These are phyloP conservation scores for Talaromyces sp. DNA, from an alignment of 2,329 filamentous ascomycete genomes.

Conservation along the genomic window DNA sequence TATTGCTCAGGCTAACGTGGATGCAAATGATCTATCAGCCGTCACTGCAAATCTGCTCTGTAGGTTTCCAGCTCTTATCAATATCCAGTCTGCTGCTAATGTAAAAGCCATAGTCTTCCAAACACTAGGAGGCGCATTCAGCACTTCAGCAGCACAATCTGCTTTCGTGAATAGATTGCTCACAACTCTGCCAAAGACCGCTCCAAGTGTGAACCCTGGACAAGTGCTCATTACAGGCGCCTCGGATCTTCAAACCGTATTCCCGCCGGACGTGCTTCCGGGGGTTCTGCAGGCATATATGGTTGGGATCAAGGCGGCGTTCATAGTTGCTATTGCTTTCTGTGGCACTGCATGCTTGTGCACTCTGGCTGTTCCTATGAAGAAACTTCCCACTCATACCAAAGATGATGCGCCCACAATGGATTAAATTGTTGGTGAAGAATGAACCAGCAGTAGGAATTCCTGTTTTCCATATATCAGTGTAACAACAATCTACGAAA, in stretches of 20 bases:
- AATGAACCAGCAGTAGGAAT: not conserved
- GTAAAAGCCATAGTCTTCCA: constrained; percentile 22
- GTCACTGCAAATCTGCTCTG: constrained; percentile 26
- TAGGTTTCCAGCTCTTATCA: not conserved
- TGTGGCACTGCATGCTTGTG: constrained; percentile 1
- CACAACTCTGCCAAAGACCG: constrained; percentile 19
- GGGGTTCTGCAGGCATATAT: constrained; percentile 13
- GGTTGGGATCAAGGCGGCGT: constrained; percentile 10
- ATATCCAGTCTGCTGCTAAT: not conserved
- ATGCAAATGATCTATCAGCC: constrained; percentile 27
- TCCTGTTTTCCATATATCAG: not conserved
- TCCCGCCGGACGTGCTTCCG: constrained; percentile 4
- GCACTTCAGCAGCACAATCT: constrained; percentile 25
- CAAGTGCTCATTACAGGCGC: constrained; percentile 8
- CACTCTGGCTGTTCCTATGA: not conserved
- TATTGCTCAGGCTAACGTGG: constrained; percentile 24
- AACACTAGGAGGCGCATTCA: constrained; percentile 31
- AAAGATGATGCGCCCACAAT: not conserved
- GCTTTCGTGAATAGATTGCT: constrained; percentile 21
- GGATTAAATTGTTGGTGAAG: not conserved
- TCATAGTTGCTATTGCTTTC: constrained; percentile 4
- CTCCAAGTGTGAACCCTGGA: not conserved
- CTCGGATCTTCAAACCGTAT: not conserved
- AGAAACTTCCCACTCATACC: not conserved
- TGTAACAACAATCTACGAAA: not conserved